A percentile compares a stretch with the other conserved stretches of the same genome.
phyloP scores from a whole-genome alignment of 1,139 yeast species.

The Hyphopichia khmerensis region DNA sequence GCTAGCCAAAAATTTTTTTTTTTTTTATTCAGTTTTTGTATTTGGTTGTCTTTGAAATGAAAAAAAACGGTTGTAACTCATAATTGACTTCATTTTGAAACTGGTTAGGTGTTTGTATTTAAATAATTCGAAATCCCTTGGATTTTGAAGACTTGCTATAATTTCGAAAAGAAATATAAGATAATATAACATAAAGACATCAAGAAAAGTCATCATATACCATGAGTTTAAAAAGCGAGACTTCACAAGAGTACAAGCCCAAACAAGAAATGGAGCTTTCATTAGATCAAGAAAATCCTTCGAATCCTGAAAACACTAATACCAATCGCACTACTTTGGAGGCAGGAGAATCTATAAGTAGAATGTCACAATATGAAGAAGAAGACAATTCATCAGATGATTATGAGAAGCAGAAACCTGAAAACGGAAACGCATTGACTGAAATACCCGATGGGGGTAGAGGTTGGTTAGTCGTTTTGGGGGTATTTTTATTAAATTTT shows the following conservation, averaged over 20 bases:
- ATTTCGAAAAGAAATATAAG: too few species aligned
- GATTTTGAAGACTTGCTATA: too few species aligned
- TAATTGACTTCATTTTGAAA: too few species aligned
- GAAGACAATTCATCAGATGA: not conserved
- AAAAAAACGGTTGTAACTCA: too few species aligned
- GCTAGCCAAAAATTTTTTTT: not conserved
- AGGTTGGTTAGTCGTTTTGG: constrained; percentile 48
- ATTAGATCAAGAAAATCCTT: not conserved
- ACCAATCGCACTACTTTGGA: not conserved
- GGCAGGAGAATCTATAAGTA: constrained; percentile 2
- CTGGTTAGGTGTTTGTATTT: too few species aligned
- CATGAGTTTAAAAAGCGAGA: not conserved
- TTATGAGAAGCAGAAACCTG: constrained; percentile 5
- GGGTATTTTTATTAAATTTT: constrained; percentile 41
- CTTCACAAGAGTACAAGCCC: not conserved
- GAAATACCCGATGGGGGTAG: constrained; percentile 41
- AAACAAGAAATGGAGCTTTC: not conserved
- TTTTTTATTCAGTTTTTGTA: too few species aligned
- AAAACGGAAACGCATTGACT: constrained; percentile 4
- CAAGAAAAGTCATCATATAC: not conserved
- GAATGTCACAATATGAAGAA: constrained; percentile 5
- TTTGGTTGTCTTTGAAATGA: too few species aligned
- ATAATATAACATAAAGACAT: not conserved
- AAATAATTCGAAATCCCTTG: too few species aligned
- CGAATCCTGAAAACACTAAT: not conserved